phyloP scores from a whole-genome alignment of 768 basidiomycete species.

The Mycena albidolilacea region DNA sequence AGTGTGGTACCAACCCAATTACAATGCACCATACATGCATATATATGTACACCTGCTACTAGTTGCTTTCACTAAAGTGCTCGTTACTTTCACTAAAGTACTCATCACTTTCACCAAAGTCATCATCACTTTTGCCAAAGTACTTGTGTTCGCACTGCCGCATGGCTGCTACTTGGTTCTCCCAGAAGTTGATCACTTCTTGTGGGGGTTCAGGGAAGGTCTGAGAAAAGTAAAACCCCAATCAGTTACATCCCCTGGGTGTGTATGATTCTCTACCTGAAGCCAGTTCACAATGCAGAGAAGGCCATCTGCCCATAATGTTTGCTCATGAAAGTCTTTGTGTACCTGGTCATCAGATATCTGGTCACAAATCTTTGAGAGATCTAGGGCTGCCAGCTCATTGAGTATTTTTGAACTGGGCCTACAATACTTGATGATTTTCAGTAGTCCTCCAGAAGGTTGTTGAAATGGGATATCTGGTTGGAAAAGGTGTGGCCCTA shows the following conservation, averaged over 20 bases:
- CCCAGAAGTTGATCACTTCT: constrained; percentile 5
- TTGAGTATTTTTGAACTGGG: constrained; percentile 10
- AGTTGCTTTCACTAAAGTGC: neutral
- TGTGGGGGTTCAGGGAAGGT: constrained; percentile 13
- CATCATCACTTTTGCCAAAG: no score
- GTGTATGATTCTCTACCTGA: constrained; percentile 14
- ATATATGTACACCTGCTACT: neutral
- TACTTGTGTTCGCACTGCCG: constrained; percentile 5
- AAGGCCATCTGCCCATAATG: neutral
- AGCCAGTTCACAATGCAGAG: neutral
- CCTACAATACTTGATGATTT: neutral
- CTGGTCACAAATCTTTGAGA: constrained; percentile 9
- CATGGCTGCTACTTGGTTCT: constrained; percentile 7
- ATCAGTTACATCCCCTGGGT: constrained; percentile 6
- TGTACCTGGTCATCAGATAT: constrained; percentile 4
- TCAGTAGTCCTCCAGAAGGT: neutral
- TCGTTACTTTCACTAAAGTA: neutral
- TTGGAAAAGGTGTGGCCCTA: no score
- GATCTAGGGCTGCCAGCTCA: constrained; percentile 10
- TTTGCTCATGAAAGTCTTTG: neutral
- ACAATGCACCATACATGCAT: neutral
- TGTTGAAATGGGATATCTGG: neutral
- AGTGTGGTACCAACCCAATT: neutral
- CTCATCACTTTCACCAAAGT: no score
- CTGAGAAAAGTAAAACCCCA: neutral